Conservation (phyloP, 768 basidiomycete genomes). For the Hericium coralloides region DNA sequence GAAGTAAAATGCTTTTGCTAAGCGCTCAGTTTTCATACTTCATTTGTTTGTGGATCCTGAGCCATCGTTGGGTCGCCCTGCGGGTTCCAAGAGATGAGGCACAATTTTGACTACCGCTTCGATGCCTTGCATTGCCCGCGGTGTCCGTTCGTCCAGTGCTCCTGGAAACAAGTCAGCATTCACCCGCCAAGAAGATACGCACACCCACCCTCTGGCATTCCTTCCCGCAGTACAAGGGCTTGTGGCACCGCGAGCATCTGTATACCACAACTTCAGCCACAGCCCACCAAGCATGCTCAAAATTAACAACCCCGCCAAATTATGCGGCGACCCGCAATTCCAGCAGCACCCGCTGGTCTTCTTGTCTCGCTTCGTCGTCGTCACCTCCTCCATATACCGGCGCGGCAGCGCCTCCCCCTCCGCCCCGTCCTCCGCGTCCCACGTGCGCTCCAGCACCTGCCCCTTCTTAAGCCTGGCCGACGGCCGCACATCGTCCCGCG, state of each 20-base stretch:
- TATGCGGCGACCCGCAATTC: slow-evolving; percentile 2
- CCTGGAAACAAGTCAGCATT: background rate
- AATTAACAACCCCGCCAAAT: background rate
- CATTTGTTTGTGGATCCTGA: no score
- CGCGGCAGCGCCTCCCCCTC: background rate
- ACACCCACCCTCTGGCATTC: slow-evolving; percentile 1
- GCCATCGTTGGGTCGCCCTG: no score
- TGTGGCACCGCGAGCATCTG: background rate
- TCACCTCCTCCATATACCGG: slow-evolving; percentile 3
- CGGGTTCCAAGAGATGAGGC: no score
- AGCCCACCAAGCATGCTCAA: background rate
- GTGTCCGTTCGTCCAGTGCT: slow-evolving; percentile 1
- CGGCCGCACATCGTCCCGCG: background rate
- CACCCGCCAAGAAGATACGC: background rate
- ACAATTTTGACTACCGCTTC: background rate
- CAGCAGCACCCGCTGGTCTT: slow-evolving; percentile 1
- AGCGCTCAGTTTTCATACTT: no score
- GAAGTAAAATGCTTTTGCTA: no score
- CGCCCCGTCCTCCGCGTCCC: background rate
- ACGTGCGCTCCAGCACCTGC: background rate
- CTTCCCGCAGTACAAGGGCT: slow-evolving; percentile 2
- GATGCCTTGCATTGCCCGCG: background rate
- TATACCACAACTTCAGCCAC: background rate
- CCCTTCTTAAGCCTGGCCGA: background rate
- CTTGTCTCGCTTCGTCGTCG: background rate